Percentiles rank a stretch among this genome's conserved stretches.
phyloP scores from a whole-genome alignment of 1,284 basidiomycete species.

The Mycena sp. region DNA sequence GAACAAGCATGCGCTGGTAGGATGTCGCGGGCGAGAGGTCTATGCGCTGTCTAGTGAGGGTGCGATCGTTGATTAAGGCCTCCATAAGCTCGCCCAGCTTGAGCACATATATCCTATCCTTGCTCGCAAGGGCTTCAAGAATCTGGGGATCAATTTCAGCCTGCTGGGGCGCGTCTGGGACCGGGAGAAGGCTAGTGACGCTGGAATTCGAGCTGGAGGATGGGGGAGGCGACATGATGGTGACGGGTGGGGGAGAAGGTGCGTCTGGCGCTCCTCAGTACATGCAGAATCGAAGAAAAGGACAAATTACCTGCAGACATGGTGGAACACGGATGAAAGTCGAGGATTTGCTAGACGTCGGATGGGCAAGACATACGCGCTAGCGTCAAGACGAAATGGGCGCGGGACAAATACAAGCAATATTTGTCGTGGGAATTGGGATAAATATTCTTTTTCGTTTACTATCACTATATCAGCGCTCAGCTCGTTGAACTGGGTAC shows the following conservation, averaged over 20 bases:
- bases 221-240: constrained; percentile 29
- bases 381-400: too few relatives aligned
- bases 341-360: too few relatives aligned
- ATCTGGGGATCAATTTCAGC: constrained; percentile 77
- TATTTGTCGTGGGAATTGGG: too few relatives aligned
- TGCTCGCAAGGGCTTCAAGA: constrained; percentile 83
- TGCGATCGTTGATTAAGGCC: constrained; percentile 73
- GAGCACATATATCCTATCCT: constrained; percentile 85
- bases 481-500: too few relatives aligned
- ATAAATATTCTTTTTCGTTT: too few relatives aligned
- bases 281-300: too few relatives aligned
- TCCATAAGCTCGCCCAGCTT: constrained; percentile 87
- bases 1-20: constrained; percentile 84
- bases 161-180: constrained; percentile 19
- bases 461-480: too few relatives aligned
- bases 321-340: too few relatives aligned
- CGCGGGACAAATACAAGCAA: too few relatives aligned
- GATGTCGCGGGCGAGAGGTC: constrained; percentile 74
- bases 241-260: constrained; percentile 21
- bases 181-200: constrained; percentile 20
- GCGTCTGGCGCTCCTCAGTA: too few relatives aligned
- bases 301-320: too few relatives aligned
- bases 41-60: constrained; percentile 63
- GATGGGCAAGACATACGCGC: too few relatives aligned
- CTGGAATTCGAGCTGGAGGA: constrained; percentile 27